Percentiles rank a stretch among this genome's conserved stretches.
Conservation (phyloP, 257 asterid species). For the Solanum medicagineum region DNA sequence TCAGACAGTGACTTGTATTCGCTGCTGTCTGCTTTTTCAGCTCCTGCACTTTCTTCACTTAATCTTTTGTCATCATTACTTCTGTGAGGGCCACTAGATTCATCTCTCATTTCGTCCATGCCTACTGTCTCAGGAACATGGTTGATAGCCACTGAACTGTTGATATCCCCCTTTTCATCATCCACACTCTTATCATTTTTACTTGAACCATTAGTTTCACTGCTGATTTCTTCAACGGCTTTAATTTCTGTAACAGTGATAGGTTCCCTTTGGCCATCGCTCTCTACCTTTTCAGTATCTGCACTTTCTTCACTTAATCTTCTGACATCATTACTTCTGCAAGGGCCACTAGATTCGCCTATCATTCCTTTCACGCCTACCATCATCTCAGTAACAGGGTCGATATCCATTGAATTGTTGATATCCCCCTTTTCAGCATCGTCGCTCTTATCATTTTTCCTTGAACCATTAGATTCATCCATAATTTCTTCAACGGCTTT, state of each 20-base stretch:
- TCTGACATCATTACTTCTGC: neutral
- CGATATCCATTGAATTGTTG: neutral
- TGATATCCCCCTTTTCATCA: neutral
- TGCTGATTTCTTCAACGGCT: neutral
- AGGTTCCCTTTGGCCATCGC: neutral
- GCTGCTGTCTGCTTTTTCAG: neutral
- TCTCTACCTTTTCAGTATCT: neutral
- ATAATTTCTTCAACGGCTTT: neutral
- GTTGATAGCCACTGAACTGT: neutral
- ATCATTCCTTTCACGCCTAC: neutral
- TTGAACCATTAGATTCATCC: neutral
- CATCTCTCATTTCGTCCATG: neutral
- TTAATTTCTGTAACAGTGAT: neutral
- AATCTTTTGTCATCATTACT: neutral
- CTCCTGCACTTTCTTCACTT: neutral
- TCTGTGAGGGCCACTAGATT: neutral
- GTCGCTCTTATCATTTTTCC: neutral
- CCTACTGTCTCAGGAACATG: neutral
- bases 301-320: neutral
- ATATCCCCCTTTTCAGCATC: neutral
- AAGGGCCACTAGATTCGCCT: neutral
- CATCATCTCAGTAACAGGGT: neutral
- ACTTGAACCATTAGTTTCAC: neutral
- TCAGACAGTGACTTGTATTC: neutral
- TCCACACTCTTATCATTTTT: neutral